phyloP scores from a whole-genome alignment of 2,329 filamentous ascomycete genomes.

The Apiospora arundinis region DNA sequence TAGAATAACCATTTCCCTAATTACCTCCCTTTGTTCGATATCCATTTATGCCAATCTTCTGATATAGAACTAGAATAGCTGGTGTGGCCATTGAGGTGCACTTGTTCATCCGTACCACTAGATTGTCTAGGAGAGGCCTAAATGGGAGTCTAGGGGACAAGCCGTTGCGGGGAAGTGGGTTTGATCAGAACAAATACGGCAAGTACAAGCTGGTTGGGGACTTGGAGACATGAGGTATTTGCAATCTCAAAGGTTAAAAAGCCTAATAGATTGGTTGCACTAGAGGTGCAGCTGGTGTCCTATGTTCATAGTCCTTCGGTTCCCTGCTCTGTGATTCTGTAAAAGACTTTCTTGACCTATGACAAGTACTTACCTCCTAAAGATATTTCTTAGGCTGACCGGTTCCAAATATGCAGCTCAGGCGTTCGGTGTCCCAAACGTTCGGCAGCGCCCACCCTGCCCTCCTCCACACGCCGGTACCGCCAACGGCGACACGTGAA shows the following conservation, averaged over 20 bases:
- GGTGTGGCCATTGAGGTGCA: too few species aligned
- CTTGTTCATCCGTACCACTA: too few species aligned
- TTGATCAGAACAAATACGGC: neutral
- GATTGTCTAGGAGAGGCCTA: neutral
- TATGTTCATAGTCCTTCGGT: neutral
- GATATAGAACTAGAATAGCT: too few species aligned
- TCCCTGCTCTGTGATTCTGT: neutral
- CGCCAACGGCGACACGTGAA: constrained; percentile 12
- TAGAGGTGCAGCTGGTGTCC: neutral
- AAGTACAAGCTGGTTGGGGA: neutral
- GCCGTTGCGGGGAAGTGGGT: constrained; percentile 8
- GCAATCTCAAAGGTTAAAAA: neutral
- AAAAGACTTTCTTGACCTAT: neutral
- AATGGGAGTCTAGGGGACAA: neutral
- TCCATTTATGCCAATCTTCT: too few species aligned
- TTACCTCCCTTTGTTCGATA: too few species aligned
- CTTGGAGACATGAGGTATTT: neutral
- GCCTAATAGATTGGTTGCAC: neutral
- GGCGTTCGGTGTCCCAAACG: constrained; percentile 21
- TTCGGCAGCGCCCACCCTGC: constrained; percentile 20
- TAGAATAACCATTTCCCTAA: too few species aligned
- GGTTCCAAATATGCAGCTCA: neutral
- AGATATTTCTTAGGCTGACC: neutral
- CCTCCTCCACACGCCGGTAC: constrained; percentile 17
- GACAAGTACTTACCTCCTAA: too few species aligned